A percentile compares a stretch with the other conserved stretches of the same genome.
These are phyloP conservation scores for Rhamnella rubrinervis DNA, from an alignment of 331 rosid genomes.

Conservation along the genomic window DNA sequence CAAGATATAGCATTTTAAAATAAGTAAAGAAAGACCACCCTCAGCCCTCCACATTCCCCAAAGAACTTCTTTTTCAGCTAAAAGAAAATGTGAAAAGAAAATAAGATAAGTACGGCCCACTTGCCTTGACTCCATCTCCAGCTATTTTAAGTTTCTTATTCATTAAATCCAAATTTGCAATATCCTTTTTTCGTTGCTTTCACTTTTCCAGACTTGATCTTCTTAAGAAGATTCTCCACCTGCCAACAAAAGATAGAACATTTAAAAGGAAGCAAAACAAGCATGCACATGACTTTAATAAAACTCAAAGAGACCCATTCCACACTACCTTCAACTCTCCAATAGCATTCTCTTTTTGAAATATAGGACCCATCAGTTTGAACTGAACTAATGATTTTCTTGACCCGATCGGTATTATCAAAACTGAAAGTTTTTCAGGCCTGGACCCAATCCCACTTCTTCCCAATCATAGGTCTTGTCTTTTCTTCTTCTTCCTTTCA, in stretches of 20 bases:
- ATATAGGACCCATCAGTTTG: conserved; percentile 57
- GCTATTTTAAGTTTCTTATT: conserved; percentile 80
- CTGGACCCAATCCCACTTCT: conserved; percentile 46
- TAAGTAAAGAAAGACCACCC: background rate
- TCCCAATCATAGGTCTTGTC: conserved; percentile 33
- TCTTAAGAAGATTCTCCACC: conserved; percentile 60
- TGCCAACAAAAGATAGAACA: conserved; percentile 36
- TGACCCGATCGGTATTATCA: conserved; percentile 58
- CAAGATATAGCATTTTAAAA: background rate
- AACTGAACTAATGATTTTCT: conserved; percentile 37
- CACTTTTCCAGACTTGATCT: conserved; percentile 56
- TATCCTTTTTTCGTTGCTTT: conserved; percentile 60
- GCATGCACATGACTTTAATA: too few species aligned
- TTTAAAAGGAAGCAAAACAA: background rate
- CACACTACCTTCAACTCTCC: conserved; percentile 60
- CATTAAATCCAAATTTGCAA: conserved; percentile 38
- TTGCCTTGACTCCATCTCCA: conserved; percentile 84
- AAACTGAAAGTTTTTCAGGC: conserved; percentile 41
- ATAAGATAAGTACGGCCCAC: conserved; percentile 23
- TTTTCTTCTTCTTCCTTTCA: conserved; percentile 78
- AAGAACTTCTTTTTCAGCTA: background rate
- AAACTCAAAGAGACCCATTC: conserved; percentile 8
- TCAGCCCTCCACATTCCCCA: background rate
- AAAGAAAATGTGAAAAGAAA: background rate
- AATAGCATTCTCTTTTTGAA: conserved; percentile 52